These are phyloP conservation scores for Pythium brassicae DNA, from an alignment of 352 stramenopile genomes.

Conservation along the genomic window DNA sequence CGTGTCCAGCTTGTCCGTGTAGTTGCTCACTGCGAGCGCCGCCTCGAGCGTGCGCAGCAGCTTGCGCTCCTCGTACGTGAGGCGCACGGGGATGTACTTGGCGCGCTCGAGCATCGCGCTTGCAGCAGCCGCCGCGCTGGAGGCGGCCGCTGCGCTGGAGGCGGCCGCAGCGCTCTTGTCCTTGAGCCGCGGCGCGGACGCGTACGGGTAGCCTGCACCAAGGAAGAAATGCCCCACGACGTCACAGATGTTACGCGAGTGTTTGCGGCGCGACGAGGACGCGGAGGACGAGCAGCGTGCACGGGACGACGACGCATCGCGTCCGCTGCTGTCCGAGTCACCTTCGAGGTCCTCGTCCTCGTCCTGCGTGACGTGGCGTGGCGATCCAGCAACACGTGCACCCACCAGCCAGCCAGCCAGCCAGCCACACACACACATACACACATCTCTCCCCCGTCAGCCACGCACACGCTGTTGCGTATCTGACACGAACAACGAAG, in stretches of 20 bases:
- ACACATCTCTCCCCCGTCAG: too few relatives aligned
- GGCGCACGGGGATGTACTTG: conserved; percentile 95
- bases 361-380: neutral
- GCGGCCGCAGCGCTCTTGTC: conserved; percentile 4
- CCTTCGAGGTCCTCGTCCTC: conserved; percentile 35
- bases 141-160: neutral
- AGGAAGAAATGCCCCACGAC: conserved; percentile 85
- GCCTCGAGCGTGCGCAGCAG: conserved; percentile 93
- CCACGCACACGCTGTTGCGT: neutral
- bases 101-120: conserved; percentile 84
- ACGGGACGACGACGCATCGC: conserved; percentile 27
- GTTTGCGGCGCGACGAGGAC: conserved; percentile 21
- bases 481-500: neutral
- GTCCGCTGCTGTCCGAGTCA: conserved; percentile 29
- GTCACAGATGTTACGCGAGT: conserved; percentile 82
- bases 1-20: conserved; percentile 92
- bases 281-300: too few relatives aligned
- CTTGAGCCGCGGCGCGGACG: conserved; percentile 8
- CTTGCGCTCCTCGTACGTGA: conserved; percentile 94
- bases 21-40: conserved; percentile 90
- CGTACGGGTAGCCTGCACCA: conserved; percentile 46
- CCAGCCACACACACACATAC: too few relatives aligned
- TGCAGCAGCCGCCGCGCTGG: neutral
- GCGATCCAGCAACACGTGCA: neutral
- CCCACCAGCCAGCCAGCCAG: too few relatives aligned